A percentile compares a stretch with the other conserved stretches of the same genome.
phyloP scores from a whole-genome alignment of 805 yeast species.

The Cyberlindnera nakhonratchasimensis region DNA sequence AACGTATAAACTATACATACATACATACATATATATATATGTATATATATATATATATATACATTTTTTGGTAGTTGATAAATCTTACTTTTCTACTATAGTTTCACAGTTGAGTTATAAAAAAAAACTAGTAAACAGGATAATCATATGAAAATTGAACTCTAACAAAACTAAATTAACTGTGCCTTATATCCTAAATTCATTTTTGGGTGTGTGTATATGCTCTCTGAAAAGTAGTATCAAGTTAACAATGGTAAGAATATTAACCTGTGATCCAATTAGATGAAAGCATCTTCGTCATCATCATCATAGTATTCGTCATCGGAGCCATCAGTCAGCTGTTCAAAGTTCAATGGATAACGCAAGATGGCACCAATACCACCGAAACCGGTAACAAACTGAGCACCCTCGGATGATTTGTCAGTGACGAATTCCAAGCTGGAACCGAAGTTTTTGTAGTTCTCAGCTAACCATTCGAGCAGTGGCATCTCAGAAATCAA shows the following conservation, averaged over 20 bases:
- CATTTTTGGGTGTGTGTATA: not conserved
- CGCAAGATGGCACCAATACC: constrained; percentile 97
- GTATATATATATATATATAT: too few species aligned
- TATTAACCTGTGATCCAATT: not conserved
- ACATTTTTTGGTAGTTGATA: too few species aligned
- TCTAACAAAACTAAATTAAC: not conserved
- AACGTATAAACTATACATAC: not conserved
- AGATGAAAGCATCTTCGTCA: constrained; percentile 30
- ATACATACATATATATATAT: not conserved
- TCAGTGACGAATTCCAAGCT: constrained; percentile 94
- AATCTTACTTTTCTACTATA: too few species aligned
- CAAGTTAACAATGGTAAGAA: not conserved
- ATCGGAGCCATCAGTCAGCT: constrained; percentile 87
- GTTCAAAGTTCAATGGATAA: constrained; percentile 96
- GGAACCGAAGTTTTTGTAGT: constrained; percentile 92
- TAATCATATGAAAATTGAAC: not conserved
- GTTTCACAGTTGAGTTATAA: not conserved
- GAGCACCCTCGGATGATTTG: constrained; percentile 97
- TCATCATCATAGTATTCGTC: constrained; percentile 76
- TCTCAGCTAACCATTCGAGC: constrained; percentile 97
- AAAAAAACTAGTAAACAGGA: not conserved
- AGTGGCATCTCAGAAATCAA: constrained; percentile 77
- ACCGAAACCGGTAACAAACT: constrained; percentile 97
- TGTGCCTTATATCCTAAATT: not conserved
- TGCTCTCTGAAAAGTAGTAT: not conserved